Conservation (phyloP, 306 rosid genomes). For the barrel medic (Medicago truncatula) region DNA sequence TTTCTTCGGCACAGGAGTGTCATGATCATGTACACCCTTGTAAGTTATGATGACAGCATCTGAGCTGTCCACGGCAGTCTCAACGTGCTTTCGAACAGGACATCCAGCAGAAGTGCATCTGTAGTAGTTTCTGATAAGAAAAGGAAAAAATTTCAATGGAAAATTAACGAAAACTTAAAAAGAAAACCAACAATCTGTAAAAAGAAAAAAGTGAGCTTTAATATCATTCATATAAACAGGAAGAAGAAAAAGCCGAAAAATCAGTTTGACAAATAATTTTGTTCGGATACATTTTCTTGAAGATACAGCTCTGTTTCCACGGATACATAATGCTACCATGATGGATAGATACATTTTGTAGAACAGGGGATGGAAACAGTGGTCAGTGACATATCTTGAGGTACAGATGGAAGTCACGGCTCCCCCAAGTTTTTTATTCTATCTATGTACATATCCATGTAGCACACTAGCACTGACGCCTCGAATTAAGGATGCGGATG, state of each 20-base stretch:
- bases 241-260: not conserved
- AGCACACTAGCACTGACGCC: not conserved
- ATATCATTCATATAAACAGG: not conserved
- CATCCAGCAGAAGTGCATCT: conserved; percentile 99
- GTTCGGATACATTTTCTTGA: not conserved
- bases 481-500: not conserved
- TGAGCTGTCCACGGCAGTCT: conserved; percentile 74
- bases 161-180: conserved; percentile 15
- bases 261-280: not conserved
- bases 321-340: not conserved
- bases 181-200: not conserved
- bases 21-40: conserved; percentile 94
- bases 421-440: not conserved
- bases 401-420: not conserved
- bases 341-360: conserved; percentile 10
- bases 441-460: not conserved
- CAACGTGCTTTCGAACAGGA: conserved; percentile 95
- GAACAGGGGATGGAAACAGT: not conserved
- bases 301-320: not conserved
- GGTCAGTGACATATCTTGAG: not conserved
- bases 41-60: conserved; percentile 79
- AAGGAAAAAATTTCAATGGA: conserved; percentile 24
- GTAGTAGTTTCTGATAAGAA: conserved; percentile 85
- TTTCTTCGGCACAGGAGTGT: conserved; percentile 94
- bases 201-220: not conserved